Percentiles rank a stretch among this genome's conserved stretches.
These are phyloP conservation scores for Candida germanica DNA, from an alignment of 805 yeast genomes.

Conservation along the genomic window DNA sequence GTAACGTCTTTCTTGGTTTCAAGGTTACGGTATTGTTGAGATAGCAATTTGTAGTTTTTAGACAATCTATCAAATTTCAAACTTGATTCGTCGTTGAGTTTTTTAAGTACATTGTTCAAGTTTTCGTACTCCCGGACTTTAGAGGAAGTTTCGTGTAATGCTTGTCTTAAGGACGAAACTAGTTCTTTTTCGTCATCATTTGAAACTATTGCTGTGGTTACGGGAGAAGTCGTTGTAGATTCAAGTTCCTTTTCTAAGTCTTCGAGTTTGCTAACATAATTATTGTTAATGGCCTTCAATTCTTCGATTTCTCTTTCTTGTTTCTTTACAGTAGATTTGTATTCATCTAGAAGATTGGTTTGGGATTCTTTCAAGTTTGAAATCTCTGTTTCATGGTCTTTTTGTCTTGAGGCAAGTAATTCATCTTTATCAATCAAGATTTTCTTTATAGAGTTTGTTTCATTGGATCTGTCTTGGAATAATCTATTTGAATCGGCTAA, in stretches of 20 bases:
- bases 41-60: conserved; percentile 65
- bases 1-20: conserved; percentile 24
- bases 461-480: conserved; percentile 79
- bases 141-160: conserved; percentile 49
- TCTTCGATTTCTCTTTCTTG: conserved; percentile 69
- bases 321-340: conserved; percentile 45
- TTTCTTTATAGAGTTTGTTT: conserved; percentile 68
- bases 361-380: conserved; percentile 57
- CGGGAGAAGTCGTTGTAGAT: conserved; percentile 8
- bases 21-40: conserved; percentile 52
- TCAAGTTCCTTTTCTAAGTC: conserved; percentile 36
- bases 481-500: conserved; percentile 68
- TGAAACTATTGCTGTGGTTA: not conserved
- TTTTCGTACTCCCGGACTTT: conserved; percentile 56
- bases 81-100: conserved; percentile 62
- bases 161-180: conserved; percentile 46
- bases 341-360: conserved; percentile 31
- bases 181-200: conserved; percentile 25
- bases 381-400: conserved; percentile 55
- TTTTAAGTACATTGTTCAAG: conserved; percentile 51
- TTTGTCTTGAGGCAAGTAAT: conserved; percentile 45
- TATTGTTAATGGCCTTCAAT: conserved; percentile 37
- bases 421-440: conserved; percentile 68
- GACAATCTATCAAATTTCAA: conserved; percentile 64
- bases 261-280: conserved; percentile 37